Evolutionary conservation across 78 protist species (phyloP).

Genomic region (Neovahlkampfia damariscottae): DNA sequence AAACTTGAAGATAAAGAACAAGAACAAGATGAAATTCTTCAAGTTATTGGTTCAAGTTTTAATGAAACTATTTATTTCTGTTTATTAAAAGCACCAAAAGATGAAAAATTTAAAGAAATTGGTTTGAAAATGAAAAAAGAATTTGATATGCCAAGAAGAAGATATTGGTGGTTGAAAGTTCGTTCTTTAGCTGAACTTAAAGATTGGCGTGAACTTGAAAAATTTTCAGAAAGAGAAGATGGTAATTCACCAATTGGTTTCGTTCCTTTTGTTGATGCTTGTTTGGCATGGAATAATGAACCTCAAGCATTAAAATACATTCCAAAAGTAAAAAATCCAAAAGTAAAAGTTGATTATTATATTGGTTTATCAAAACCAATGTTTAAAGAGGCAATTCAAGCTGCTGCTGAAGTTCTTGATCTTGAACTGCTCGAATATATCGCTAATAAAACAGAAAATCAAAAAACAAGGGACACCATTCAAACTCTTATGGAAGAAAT

Average conservation of each 20-base stretch:
- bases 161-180: neutral
- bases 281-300: neutral
- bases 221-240: neutral
- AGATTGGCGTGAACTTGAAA: neutral
- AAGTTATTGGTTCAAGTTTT: neutral
- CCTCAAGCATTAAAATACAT: neutral
- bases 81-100: neutral
- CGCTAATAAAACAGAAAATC: too few species aligned
- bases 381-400: neutral
- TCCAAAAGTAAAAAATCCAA: neutral
- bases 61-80: neutral
- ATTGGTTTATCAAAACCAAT: neutral
- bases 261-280: neutral
- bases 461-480: too few species aligned
- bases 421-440: neutral
- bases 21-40: neutral
- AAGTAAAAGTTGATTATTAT: neutral
- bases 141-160: neutral
- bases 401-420: neutral
- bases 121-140: neutral
- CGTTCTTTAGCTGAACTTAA: neutral
- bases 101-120: neutral
- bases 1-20: too few species aligned
- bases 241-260: neutral
- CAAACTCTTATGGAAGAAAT: too few species aligned